Evolutionary conservation across 805 yeast species (phyloP).

Genomic region (Hanseniaspora guilliermondii): DNA sequence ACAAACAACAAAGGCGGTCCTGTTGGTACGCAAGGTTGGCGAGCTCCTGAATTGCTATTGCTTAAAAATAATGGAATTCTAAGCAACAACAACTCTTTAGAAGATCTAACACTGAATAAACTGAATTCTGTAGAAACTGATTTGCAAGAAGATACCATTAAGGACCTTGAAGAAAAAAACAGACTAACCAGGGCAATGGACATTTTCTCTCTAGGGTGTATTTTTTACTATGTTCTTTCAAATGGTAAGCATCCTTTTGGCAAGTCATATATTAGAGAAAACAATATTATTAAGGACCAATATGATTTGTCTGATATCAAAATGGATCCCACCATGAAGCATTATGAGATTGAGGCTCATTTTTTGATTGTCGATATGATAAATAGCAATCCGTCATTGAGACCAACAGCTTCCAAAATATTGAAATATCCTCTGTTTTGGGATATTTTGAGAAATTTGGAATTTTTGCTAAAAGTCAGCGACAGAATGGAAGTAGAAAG

Average conservation of each 20-base stretch:
- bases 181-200: constrained; percentile 82
- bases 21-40: constrained; percentile 97
- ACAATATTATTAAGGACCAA: constrained; percentile 64
- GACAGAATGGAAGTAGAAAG: constrained; percentile 81
- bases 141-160: constrained; percentile 25
- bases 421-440: constrained; percentile 85
- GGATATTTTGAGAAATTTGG: constrained; percentile 59
- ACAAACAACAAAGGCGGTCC: constrained; percentile 86
- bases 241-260: constrained; percentile 92
- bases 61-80: constrained; percentile 19
- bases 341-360: constrained; percentile 44
- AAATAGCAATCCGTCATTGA: constrained; percentile 42
- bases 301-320: constrained; percentile 36
- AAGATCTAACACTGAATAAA: constrained; percentile 19
- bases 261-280: constrained; percentile 76
- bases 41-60: constrained; percentile 78
- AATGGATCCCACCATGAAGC: constrained; percentile 20
- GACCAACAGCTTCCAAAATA: constrained; percentile 62
- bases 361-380: constrained; percentile 70
- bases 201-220: constrained; percentile 89
- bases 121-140: constrained; percentile 7
- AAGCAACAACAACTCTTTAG: constrained; percentile 14
- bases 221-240: constrained; percentile 73
- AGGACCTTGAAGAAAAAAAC: constrained; percentile 35
- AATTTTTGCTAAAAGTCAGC: constrained; percentile 73